Evolutionary conservation across 176 grass and related monocot species (phyloP).

Genomic region (Triticum dicoccoides): DNA sequence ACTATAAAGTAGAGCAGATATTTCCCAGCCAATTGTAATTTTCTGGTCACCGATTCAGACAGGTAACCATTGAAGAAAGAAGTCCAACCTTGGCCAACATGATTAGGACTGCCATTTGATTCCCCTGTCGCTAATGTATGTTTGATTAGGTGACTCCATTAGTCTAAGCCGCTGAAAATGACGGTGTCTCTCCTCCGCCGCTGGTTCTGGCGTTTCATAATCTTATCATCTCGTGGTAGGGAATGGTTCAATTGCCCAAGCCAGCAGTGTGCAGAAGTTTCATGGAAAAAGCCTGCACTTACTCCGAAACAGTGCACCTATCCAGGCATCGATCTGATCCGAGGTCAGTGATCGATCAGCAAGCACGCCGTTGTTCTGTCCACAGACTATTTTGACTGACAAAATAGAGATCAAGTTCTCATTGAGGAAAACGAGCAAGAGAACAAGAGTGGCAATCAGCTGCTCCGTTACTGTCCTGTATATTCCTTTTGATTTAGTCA

Average conservation of each 20-base stretch:
- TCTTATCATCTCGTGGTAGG: neutral
- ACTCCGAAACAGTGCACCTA: neutral
- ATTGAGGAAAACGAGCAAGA: neutral
- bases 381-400: neutral
- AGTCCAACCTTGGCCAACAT: conserved; percentile 15
- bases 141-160: conserved; percentile 18
- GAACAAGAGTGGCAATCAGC: neutral
- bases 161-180: conserved; percentile 25
- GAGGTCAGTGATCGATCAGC: neutral
- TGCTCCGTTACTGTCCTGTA: neutral
- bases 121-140: neutral
- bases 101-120: conserved; percentile 29
- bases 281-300: conserved; percentile 1
- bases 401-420: no score
- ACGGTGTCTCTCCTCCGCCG: neutral
- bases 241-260: neutral
- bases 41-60: neutral
- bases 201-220: neutral
- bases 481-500: neutral
- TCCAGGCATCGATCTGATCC: neutral
- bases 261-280: neutral
- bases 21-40: conserved; percentile 16
- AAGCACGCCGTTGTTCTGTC: neutral
- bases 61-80: conserved; percentile 18
- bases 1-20: conserved; percentile 29